A percentile compares a stretch with the other conserved stretches of the same genome.
These are phyloP conservation scores for Notholithocarpus densiflorus DNA, from an alignment of 306 rosid genomes.

Conservation along the genomic window DNA sequence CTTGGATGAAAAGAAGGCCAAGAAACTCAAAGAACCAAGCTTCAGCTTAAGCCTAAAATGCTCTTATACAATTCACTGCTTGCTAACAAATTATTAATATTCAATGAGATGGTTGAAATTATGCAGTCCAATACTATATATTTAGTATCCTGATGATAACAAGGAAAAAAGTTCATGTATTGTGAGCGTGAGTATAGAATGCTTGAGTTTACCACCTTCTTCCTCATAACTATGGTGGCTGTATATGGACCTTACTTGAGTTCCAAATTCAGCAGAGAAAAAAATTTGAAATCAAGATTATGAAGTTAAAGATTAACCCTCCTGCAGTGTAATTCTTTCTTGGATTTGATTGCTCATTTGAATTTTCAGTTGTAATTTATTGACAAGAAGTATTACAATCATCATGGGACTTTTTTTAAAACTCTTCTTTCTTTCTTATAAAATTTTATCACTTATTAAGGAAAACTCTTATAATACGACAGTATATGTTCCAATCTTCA, in stretches of 20 bases:
- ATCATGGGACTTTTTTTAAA: too few relatives aligned
- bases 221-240: neutral
- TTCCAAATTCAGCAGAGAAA: neutral
- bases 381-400: too few relatives aligned
- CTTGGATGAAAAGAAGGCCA: neutral
- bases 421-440: too few relatives aligned
- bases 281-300: neutral
- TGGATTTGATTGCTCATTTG: too few relatives aligned
- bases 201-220: too few relatives aligned
- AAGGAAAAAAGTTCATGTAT: neutral
- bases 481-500: conserved; percentile 1
- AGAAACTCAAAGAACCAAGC: neutral
- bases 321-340: too few relatives aligned
- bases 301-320: too few relatives aligned
- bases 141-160: neutral
- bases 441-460: too few relatives aligned
- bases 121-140: neutral
- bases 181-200: neutral
- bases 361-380: too few relatives aligned
- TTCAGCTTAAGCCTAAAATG: neutral
- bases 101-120: neutral
- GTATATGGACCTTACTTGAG: neutral
- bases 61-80: neutral
- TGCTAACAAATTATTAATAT: neutral
- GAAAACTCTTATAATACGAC: neutral